phyloP scores from a whole-genome alignment of 495 filamentous ascomycete genomes.

The Mycothermus thermophilus region DNA sequence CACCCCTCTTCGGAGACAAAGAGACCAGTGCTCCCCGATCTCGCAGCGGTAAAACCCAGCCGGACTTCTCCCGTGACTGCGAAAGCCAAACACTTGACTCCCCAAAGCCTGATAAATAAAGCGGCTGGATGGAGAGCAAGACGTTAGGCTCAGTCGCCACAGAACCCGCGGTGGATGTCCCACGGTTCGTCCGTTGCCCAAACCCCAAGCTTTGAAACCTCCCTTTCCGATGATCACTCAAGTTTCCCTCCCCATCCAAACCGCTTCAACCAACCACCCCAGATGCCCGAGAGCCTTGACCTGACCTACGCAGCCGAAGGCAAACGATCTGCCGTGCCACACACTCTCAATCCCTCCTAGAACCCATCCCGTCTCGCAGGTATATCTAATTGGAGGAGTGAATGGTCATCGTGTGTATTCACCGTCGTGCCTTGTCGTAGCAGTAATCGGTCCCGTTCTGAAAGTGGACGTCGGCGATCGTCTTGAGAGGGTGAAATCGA shows the following conservation, averaged over 20 bases:
- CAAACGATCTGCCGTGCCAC: slow-evolving; percentile 2
- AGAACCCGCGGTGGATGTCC: too few relatives aligned
- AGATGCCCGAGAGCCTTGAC: slow-evolving; percentile 18
- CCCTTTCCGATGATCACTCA: neutral
- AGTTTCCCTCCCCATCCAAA: too few relatives aligned
- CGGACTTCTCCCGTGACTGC: too few relatives aligned
- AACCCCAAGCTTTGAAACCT: neutral
- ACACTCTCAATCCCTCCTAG: neutral
- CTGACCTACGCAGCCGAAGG: slow-evolving; percentile 18
- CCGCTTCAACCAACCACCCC: neutral
- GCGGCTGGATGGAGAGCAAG: too few relatives aligned
- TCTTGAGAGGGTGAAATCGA: neutral
- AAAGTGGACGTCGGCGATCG: neutral
- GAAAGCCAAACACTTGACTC: too few relatives aligned
- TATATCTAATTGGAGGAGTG: too few relatives aligned
- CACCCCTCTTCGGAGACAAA: too few relatives aligned
- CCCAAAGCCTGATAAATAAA: too few relatives aligned
- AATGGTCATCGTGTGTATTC: slow-evolving; percentile 1
- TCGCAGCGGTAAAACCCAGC: too few relatives aligned
- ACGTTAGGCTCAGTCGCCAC: too few relatives aligned
- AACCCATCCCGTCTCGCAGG: slow-evolving; percentile 15
- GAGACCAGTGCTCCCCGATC: too few relatives aligned
- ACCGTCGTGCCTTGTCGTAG: slow-evolving; percentile 5
- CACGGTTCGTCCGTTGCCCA: too few relatives aligned
- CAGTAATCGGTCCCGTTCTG: slow-evolving; percentile 14